Evolutionary conservation across 805 yeast genomes (phyloP), one percentile per base, ranked within the genome.

Genomic region (Metschnikowia baotianmanensis): DNA sequence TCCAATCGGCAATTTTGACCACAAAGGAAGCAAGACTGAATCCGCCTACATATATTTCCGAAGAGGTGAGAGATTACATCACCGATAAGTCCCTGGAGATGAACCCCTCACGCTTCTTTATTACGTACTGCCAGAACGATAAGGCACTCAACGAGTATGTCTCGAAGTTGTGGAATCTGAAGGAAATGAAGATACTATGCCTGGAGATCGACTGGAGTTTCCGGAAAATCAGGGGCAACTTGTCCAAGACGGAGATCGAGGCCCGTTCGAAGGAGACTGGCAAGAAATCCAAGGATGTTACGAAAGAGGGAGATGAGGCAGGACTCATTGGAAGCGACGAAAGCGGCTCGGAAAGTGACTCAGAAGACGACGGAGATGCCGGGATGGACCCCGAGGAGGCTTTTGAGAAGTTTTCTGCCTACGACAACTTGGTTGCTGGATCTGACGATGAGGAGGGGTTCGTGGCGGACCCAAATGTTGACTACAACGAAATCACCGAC

Each of bases 401-500:
- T 4, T 57, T 45, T 38, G 67, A 67, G 11, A 58, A 65, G 29
- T 61, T 57, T 40, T 63, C 66, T 3, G 52, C 56, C 6, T 71
- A 62, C 41, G 75, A 71, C 39, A 53, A 63, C 15, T 49, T 69
- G 46, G 60, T 74, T 10, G 76, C 62, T 4, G 77, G 65, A 9
- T 65, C 73, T 1, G 75, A 69, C 34, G 75, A 67, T 22, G 77
- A 72, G 22, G 52, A 47, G 10, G 62, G 42, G 10, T 55, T 54
- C 6, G 63, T 51, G 30, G 43, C 59, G 5, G 63, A 71, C 43
- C 66, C 70, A 6, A 52, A 57, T 9, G 57, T 72, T 5, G 62
- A 78, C 51, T 77, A 82, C 52, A 78, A 77, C 52, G 77, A 77
- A 53, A 71, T 80, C 5, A 82, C 89, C 0, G 90, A 83, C 55